A percentile compares a stretch with the other conserved stretches of the same genome.
phyloP scores from a whole-genome alignment of 495 filamentous ascomycete species.

The Cairneyella variabilis region DNA sequence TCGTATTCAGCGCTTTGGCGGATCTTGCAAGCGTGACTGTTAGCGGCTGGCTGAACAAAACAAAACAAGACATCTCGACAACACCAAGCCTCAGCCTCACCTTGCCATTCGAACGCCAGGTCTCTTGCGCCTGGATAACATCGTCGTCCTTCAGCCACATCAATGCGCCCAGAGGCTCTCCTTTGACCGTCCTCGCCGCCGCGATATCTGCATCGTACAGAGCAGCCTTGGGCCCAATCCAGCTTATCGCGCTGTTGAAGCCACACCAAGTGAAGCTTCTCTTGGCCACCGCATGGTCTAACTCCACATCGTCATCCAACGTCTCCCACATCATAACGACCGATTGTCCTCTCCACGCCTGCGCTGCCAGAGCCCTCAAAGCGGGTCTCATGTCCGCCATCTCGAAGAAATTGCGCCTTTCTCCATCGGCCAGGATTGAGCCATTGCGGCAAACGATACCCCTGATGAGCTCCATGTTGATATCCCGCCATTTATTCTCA shows the following conservation, averaged over 20 bases:
- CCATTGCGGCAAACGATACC: constrained; percentile 42
- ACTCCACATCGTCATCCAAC: constrained; percentile 41
- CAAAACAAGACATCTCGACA: too few relatives aligned
- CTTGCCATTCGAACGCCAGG: constrained; percentile 42
- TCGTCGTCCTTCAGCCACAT: constrained; percentile 51
- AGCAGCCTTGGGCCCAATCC: constrained; percentile 43
- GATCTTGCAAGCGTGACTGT: too few relatives aligned
- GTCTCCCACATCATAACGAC: constrained; percentile 50
- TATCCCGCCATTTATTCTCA: constrained; percentile 19
- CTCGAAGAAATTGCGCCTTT: constrained; percentile 45
- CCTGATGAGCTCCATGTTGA: constrained; percentile 31
- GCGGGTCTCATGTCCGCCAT: constrained; percentile 35
- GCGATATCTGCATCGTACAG: constrained; percentile 38
- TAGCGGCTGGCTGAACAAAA: too few relatives aligned
- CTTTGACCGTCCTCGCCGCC: constrained; percentile 28
- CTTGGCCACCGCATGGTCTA: constrained; percentile 47
- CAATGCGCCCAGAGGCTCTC: constrained; percentile 51
- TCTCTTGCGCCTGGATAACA: constrained; percentile 46
- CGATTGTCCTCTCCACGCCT: constrained; percentile 41
- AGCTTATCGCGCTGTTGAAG: constrained; percentile 51
- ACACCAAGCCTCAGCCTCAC: too few relatives aligned
- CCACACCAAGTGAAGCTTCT: constrained; percentile 50
- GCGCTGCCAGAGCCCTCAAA: constrained; percentile 48
- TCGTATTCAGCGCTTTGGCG: too few relatives aligned
- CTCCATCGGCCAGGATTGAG: constrained; percentile 36